Percentiles rank a stretch among this genome's conserved stretches.
These are phyloP conservation scores for Neurospora cerealis DNA, from an alignment of 495 filamentous ascomycete species.

Conservation along the genomic window DNA sequence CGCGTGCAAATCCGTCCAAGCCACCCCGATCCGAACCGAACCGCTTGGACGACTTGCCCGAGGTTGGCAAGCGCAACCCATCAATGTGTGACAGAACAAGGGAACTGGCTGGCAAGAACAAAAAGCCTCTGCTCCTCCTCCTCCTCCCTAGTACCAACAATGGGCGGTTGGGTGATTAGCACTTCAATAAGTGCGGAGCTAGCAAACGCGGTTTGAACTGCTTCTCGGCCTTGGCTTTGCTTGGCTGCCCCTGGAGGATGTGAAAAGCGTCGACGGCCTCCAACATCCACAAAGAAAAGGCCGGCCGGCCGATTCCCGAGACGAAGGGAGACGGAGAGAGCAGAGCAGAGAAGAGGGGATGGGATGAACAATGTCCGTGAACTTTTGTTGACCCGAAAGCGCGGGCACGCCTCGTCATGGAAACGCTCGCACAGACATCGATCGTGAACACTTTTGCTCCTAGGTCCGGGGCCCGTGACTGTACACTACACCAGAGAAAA, in stretches of 20 bases:
- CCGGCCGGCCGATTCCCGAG: too few species aligned
- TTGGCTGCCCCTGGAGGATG: too few species aligned
- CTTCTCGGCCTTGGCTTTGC: background rate
- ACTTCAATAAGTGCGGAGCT: background rate
- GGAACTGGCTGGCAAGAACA: background rate
- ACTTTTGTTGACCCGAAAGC: background rate
- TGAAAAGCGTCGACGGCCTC: background rate
- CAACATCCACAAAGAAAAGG: background rate
- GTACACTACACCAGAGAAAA: background rate
- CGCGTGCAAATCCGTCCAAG: background rate
- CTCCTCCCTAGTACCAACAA: background rate
- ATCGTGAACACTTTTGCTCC: background rate
- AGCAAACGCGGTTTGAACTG: background rate
- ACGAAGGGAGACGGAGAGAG: background rate
- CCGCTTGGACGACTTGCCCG: background rate
- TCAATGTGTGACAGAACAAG: background rate
- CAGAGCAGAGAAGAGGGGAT: too few species aligned
- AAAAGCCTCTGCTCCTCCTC: background rate
- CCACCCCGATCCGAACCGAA: background rate
- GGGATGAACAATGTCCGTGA: background rate
- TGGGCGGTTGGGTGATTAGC: background rate
- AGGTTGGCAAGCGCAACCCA: background rate
- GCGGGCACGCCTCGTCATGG: background rate
- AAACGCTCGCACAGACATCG: background rate
- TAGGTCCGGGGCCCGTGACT: background rate